phyloP scores from a whole-genome alignment of 208 protist species.

The Trichomonas vaginalis region DNA sequence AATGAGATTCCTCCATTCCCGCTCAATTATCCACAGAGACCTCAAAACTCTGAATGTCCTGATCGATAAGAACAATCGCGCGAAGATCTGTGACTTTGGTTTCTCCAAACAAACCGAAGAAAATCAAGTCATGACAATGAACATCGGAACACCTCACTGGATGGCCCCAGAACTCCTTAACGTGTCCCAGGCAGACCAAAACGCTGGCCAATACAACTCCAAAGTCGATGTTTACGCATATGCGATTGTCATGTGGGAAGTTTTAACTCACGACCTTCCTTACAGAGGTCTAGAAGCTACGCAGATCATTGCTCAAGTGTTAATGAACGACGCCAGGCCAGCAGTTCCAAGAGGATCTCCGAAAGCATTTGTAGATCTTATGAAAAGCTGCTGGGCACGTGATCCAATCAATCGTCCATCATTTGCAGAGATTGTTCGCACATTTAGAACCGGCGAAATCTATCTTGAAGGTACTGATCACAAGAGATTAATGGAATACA shows the following conservation, averaged over 20 bases:
- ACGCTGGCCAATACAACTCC: background rate
- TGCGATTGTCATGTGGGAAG: background rate
- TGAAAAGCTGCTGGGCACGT: background rate
- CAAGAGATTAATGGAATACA: background rate
- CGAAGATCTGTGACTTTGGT: background rate
- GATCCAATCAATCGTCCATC: background rate
- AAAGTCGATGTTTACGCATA: constrained; percentile 21
- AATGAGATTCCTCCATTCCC: background rate
- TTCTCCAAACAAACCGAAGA: background rate
- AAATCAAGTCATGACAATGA: background rate
- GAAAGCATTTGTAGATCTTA: background rate
- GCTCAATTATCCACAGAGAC: background rate
- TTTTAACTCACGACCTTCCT: background rate
- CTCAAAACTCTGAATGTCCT: background rate
- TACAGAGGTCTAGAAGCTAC: background rate
- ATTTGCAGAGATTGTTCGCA: background rate
- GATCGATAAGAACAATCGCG: background rate
- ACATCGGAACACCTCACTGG: background rate
- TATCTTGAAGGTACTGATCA: background rate
- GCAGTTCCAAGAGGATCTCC: background rate
- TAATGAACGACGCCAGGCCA: background rate
- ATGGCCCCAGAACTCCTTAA: background rate
- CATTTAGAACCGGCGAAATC: background rate
- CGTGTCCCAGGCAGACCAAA: background rate
- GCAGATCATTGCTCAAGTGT: background rate